Percentiles rank a stretch among this genome's conserved stretches.
These are phyloP conservation scores for Pichia sp. DNA, from an alignment of 1,139 yeast genomes.

Conservation along the genomic window DNA sequence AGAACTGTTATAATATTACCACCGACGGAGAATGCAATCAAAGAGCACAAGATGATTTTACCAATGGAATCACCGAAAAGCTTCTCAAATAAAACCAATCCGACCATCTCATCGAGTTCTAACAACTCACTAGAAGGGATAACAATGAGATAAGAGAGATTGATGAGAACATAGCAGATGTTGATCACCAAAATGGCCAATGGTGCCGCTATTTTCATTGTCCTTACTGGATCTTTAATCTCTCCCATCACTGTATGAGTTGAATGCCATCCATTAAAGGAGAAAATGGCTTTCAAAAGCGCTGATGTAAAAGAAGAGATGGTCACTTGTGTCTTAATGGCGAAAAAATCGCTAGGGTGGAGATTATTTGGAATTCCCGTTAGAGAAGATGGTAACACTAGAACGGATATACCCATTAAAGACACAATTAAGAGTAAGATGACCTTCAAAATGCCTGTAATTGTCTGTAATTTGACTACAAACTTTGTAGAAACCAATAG, in stretches of 20 bases:
- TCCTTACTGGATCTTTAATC: conserved; percentile 47
- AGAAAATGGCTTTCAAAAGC: conserved; percentile 47
- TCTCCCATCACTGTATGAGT: conserved; percentile 55
- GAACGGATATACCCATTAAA: conserved; percentile 42
- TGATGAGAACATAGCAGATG: conserved; percentile 42
- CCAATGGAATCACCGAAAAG: conserved; percentile 48
- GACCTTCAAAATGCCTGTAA: conserved; percentile 45
- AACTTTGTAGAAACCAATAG: conserved; percentile 45
- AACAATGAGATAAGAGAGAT: conserved; percentile 47
- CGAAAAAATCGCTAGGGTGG: conserved; percentile 21
- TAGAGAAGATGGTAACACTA: conserved; percentile 35
- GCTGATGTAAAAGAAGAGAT: conserved; percentile 43
- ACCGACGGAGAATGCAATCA: conserved; percentile 53
- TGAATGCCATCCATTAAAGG: conserved; percentile 55
- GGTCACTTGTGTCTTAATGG: conserved; percentile 30
- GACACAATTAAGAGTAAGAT: conserved; percentile 39
- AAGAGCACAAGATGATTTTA: conserved; percentile 39
- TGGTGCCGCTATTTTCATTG: conserved; percentile 52
- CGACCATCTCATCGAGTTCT: conserved; percentile 45
- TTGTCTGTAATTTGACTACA: conserved; percentile 45
- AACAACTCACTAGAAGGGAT: conserved; percentile 45
- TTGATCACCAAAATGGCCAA: conserved; percentile 39
- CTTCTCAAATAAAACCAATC: conserved; percentile 48
- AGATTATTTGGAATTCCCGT: conserved; percentile 28
- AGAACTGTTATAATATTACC: conserved; percentile 55